Evolutionary conservation across 2,329 filamentous ascomycete genomes (phyloP).

Genomic region (Aspergillus novoparasiticus): DNA sequence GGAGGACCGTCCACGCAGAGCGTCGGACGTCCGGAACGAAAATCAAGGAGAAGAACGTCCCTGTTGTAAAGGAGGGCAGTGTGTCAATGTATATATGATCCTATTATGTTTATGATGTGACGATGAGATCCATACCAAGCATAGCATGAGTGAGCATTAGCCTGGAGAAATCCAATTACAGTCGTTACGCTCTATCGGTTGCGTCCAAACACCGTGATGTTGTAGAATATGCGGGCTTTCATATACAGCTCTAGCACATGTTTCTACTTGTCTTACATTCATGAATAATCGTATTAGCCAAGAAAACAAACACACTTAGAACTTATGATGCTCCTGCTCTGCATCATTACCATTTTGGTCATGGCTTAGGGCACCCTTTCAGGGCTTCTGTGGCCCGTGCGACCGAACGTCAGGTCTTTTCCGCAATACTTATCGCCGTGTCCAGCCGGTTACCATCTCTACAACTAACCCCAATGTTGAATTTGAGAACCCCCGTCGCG

Average conservation of each 20-base stretch:
- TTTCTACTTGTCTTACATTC: background rate
- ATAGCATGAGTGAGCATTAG: slow-evolving; percentile 8
- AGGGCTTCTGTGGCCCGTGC: slow-evolving; percentile 37
- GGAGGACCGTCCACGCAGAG: slow-evolving; percentile 2
- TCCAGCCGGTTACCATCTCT: background rate
- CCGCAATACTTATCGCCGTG: slow-evolving; percentile 10
- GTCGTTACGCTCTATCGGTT: slow-evolving; percentile 12
- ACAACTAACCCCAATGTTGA: slow-evolving; percentile 29
- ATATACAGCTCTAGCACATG: background rate
- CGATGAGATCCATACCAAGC: slow-evolving; percentile 19
- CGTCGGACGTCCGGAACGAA: slow-evolving; percentile 4
- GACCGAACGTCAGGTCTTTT: slow-evolving; percentile 24
- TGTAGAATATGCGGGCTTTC: background rate
- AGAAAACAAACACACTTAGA: background rate
- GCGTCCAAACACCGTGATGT: background rate
- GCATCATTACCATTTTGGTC: background rate
- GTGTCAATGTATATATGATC: slow-evolving; percentile 20
- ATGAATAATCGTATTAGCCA: background rate
- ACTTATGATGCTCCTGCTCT: background rate
- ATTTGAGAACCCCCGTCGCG: slow-evolving; percentile 17
- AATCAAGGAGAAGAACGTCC: slow-evolving; percentile 6
- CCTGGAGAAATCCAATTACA: slow-evolving; percentile 14
- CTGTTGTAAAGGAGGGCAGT: slow-evolving; percentile 2
- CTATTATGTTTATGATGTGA: slow-evolving; percentile 29
- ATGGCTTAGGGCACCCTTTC: slow-evolving; percentile 23